phyloP scores from a whole-genome alignment of 1,284 basidiomycete genomes.

The Rhodotorula sp. region DNA sequence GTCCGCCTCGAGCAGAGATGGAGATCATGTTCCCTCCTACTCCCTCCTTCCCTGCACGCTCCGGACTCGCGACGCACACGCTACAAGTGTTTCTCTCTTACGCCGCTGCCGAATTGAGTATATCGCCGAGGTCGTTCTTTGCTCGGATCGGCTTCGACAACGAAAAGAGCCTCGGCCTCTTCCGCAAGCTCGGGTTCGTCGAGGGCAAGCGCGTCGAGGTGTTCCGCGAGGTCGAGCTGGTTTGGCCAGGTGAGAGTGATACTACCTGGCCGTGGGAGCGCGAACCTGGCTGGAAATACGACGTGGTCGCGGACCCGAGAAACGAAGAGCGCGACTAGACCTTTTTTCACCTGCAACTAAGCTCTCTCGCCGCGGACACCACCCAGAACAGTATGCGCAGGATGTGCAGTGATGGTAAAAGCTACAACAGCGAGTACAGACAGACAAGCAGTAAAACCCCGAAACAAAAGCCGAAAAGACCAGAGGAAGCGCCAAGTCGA shows the following conservation, averaged over 20 bases:
- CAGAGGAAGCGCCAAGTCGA: background rate
- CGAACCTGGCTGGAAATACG: constrained; percentile 8
- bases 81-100: constrained; percentile 47
- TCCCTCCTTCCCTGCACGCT: constrained; percentile 49
- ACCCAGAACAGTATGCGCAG: background rate
- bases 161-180: constrained; percentile 59
- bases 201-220: constrained; percentile 65
- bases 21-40: constrained; percentile 80
- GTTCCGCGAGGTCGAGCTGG: constrained; percentile 71
- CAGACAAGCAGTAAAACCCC: background rate
- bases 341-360: background rate
- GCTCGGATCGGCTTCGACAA: constrained; percentile 61
- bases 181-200: constrained; percentile 66
- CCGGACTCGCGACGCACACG: constrained; percentile 56
- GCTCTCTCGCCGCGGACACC: too few species aligned
- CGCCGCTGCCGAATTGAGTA: constrained; percentile 35
- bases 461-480: background rate
- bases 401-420: background rate
- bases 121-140: constrained; percentile 52
- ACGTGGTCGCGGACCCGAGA: constrained; percentile 13
- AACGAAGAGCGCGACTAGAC: constrained; percentile 23
- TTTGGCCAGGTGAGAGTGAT: constrained; percentile 2
- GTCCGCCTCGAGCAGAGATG: constrained; percentile 56
- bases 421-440: background rate
- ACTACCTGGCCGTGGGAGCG: constrained; percentile 17